Base-by-base conservation (phyloP, 345 rosid species). In the Acer yangbiense region DNA sequence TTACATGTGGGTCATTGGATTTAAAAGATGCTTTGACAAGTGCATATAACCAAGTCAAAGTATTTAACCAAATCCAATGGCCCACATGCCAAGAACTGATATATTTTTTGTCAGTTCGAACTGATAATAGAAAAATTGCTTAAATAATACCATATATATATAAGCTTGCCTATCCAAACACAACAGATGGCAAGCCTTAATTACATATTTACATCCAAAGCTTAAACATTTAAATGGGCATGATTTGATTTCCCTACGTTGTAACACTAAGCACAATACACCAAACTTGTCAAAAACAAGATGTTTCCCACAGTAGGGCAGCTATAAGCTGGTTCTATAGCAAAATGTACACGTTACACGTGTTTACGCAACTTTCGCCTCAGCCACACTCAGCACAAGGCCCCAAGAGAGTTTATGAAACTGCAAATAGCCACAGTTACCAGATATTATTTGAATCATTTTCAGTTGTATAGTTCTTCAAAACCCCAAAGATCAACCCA, bases 331-430 rank as follows among this genome's bases (percentile, higher is more conserved):
- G 11, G 12, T 25, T 14, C 9, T 25, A 29, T 25, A 52, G 43
- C 25, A 3, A 35, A 57, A 9, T 72, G 65, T n/a, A 35, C 65
- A 27, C 10, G 52, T 7, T 18, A 29, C 32, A 44, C 50, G 16
- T 65, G 50, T 58, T 52, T 70, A 52, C 57, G 43, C 46, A 43
- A 13, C 65, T 58, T 54, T 25, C 6, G 58, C 18, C n/a, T 68
- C 54, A 32, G 20, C 52, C 35, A 54, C 48, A 10, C n/a, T 14
- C 43, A 55, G 65, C 4, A 54, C 71, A 74, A 21, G 16, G 10
- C 39, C 62, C 50, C 79, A 18, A 84, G 39, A 27, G 87, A 77
- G n/a, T 78, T 76, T 71, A 63, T 82, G 79, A 81, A 86, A 84
- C 90, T 86, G 87, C 82, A 78, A 41, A 29, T 29, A 68, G 29